These are phyloP conservation scores for Mucor piriformis DNA, from an alignment of 371 early-diverging fungal species.

Conservation along the genomic window DNA sequence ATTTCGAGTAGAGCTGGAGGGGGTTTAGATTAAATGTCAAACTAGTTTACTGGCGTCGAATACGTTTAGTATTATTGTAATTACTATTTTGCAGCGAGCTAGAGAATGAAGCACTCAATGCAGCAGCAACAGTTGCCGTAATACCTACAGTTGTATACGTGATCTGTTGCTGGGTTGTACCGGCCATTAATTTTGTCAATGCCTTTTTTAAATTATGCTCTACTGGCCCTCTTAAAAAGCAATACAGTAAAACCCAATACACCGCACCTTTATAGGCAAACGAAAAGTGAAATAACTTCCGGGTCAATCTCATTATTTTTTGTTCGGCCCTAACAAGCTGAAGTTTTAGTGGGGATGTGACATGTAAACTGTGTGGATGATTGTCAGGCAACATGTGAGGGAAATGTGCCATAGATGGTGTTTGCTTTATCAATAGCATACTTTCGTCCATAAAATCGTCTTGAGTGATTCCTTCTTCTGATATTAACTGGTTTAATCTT, in stretches of 20 bases:
- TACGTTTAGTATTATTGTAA: too few species aligned
- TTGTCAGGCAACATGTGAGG: constrained; percentile 45
- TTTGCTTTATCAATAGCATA: neutral
- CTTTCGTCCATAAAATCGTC: constrained; percentile 6
- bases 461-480: constrained; percentile 8
- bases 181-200: constrained; percentile 26
- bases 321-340: constrained; percentile 39
- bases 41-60: too few species aligned
- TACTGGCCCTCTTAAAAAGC: constrained; percentile 46
- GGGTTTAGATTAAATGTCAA: too few species aligned
- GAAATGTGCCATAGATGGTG: constrained; percentile 27
- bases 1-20: too few species aligned
- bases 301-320: constrained; percentile 29
- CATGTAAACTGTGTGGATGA: constrained; percentile 44
- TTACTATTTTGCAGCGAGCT: constrained; percentile 25
- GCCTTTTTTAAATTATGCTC: constrained; percentile 35
- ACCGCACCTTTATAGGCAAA: constrained; percentile 9
- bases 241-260: constrained; percentile 46
- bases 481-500: constrained; percentile 15
- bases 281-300: neutral
- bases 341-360: constrained; percentile 35
- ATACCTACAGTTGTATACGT: constrained; percentile 44
- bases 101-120: constrained; percentile 37
- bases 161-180: constrained; percentile 28
- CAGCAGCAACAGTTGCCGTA: constrained; percentile 44